These are phyloP conservation scores for Debaryomyces hansenii DNA, from an alignment of 805 yeast genomes.

Conservation along the genomic window DNA sequence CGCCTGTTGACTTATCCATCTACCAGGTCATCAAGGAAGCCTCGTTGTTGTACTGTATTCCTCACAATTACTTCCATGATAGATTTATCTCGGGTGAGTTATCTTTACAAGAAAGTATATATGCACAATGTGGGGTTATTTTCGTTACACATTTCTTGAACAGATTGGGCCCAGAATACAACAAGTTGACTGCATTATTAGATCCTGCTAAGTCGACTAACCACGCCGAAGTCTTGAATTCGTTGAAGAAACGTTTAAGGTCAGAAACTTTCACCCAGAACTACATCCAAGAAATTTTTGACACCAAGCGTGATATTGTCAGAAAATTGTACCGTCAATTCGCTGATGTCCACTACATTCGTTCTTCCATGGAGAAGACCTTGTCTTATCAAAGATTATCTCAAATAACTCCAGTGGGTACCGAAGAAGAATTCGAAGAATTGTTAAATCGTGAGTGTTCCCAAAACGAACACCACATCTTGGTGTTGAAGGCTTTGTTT, in stretches of 20 bases:
- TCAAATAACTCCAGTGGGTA: conserved; percentile 71
- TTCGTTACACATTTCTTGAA: conserved; percentile 94
- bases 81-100: conserved; percentile 72
- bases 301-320: conserved; percentile 65
- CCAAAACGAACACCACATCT: conserved; percentile 75
- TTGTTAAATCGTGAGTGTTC: conserved; percentile 68
- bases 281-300: conserved; percentile 75
- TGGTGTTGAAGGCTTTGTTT: conserved; percentile 79
- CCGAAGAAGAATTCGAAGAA: conserved; percentile 71
- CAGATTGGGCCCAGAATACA: conserved; percentile 89
- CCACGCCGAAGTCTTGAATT: conserved; percentile 72
- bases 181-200: conserved; percentile 62
- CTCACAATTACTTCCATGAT: conserved; percentile 76
- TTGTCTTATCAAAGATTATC: conserved; percentile 83
- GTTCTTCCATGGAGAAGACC: conserved; percentile 69
- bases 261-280: conserved; percentile 90
- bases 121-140: conserved; percentile 90
- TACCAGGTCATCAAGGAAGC: conserved; percentile 93
- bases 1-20: conserved; percentile 70
- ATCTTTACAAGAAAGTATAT: conserved; percentile 91
- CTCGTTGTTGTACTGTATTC: conserved; percentile 86
- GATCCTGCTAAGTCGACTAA: conserved; percentile 60
- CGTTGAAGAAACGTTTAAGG: conserved; percentile 84
- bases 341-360: conserved; percentile 85
- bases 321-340: conserved; percentile 85